Percentiles rank a stretch among this genome's conserved stretches.
These are phyloP conservation scores for Syncephalastrum monosporum DNA, from an alignment of 371 early-diverging fungal species.

Conservation along the genomic window DNA sequence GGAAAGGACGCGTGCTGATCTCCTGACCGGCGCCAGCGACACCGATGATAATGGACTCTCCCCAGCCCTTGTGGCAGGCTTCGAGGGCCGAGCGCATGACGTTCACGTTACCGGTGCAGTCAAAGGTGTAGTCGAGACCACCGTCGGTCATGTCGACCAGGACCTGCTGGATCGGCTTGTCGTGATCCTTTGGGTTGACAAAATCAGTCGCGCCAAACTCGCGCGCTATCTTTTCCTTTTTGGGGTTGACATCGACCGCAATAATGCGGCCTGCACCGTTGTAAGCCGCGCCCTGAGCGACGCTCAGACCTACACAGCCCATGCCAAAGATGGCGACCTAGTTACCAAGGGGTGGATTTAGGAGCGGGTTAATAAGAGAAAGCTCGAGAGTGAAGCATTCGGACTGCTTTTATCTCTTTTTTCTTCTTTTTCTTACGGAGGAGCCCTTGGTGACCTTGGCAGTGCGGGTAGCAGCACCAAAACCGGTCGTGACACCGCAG, in stretches of 20 bases:
- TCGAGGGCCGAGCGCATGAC: conserved; percentile 96
- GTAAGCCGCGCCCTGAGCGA: conserved; percentile 82
- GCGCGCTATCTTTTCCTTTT: conserved; percentile 71
- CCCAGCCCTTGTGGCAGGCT: conserved; percentile 93
- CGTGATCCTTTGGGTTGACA: conserved; percentile 84
- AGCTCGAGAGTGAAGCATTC: neutral
- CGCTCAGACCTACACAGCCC: conserved; percentile 93
- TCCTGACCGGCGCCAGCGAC: conserved; percentile 94
- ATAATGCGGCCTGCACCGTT: conserved; percentile 84
- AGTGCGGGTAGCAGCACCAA: conserved; percentile 91
- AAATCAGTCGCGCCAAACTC: conserved; percentile 93
- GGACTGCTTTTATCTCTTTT: neutral
- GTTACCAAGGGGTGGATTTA: neutral
- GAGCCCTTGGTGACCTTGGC: conserved; percentile 85
- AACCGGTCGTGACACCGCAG: conserved; percentile 96
- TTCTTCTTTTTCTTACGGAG: conserved; percentile 26
- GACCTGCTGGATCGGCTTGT: conserved; percentile 78
- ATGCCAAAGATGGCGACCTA: conserved; percentile 91
- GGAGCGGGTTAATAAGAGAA: neutral
- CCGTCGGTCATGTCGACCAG: conserved; percentile 92
- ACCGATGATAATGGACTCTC: conserved; percentile 85
- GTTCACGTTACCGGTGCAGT: conserved; percentile 88
- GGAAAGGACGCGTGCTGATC: conserved; percentile 92
- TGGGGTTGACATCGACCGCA: conserved; percentile 88
- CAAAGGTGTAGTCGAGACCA: conserved; percentile 95